A percentile compares a stretch with the other conserved stretches of the same genome.
Evolutionary conservation across 768 basidiomycete genomes (phyloP).

Genomic region (Nidularia pulvinata): DNA sequence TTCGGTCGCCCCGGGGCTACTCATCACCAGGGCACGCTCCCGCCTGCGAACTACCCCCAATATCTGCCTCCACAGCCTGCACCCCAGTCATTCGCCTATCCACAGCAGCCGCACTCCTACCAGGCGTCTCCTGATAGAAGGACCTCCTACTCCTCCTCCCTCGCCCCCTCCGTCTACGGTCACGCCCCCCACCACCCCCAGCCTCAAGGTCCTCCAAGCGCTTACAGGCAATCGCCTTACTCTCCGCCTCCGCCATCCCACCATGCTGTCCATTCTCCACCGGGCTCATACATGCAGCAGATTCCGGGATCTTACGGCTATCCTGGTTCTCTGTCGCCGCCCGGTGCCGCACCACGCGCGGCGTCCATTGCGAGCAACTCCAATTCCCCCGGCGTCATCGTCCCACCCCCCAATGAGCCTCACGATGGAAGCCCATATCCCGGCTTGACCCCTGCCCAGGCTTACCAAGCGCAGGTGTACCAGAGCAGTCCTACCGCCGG

Average conservation of each 20-base stretch:
- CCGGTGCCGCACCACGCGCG: slow-evolving; percentile 37
- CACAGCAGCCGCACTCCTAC: slow-evolving; percentile 33
- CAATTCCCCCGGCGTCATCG: slow-evolving; percentile 38
- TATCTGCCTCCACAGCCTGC: slow-evolving; percentile 22
- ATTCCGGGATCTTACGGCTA: slow-evolving; percentile 18
- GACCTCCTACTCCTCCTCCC: slow-evolving; percentile 40
- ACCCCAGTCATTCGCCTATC: slow-evolving; percentile 26
- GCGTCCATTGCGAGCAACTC: slow-evolving; percentile 49
- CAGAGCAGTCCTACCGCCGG: slow-evolving; percentile 36
- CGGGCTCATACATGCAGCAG: slow-evolving; percentile 22
- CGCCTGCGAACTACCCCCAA: slow-evolving; percentile 18
- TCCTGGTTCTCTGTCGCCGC: slow-evolving; percentile 32
- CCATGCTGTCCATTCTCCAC: slow-evolving; percentile 16
- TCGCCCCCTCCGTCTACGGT: slow-evolving; percentile 24
- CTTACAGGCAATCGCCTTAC: slow-evolving; percentile 39
- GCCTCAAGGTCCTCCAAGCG: slow-evolving; percentile 13
- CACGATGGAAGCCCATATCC: slow-evolving; percentile 41
- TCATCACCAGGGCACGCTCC: slow-evolving; percentile 33
- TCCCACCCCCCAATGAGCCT: slow-evolving; percentile 47
- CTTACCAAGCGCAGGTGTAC: slow-evolving; percentile 79
- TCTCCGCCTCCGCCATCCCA: slow-evolving; percentile 22
- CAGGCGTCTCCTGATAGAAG: slow-evolving; percentile 43
- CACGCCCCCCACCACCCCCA: slow-evolving; percentile 16
- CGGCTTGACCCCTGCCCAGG: slow-evolving; percentile 75
- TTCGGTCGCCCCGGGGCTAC: slow-evolving; percentile 75